A percentile compares a stretch with the other conserved stretches of the same genome.
Conservation (phyloP, 2,329 filamentous ascomycete species). For the Sarocladium brachiariae region DNA sequence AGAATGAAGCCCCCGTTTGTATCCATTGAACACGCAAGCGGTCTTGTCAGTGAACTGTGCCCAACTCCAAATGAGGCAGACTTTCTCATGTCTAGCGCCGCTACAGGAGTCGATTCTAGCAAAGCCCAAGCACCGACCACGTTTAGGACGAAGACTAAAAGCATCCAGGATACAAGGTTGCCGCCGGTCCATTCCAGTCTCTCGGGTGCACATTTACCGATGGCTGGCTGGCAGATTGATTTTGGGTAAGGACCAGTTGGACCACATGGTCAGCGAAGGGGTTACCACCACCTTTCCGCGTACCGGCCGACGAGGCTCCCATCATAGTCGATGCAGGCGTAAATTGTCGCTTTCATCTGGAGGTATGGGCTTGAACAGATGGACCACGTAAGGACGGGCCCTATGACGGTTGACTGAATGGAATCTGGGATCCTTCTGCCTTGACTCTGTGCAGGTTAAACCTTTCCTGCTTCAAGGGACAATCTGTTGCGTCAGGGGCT, state of each 20-base stretch:
- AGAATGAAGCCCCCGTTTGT: neutral
- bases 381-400: neutral
- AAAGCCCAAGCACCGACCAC: conserved; percentile 5
- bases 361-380: neutral
- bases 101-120: neutral
- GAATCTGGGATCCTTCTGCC: neutral
- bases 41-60: neutral
- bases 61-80: neutral
- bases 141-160: conserved; percentile 5
- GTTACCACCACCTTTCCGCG: too few relatives aligned
- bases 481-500: conserved; percentile 1
- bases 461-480: neutral
- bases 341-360: neutral
- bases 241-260: neutral
- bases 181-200: conserved; percentile 3
- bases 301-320: too few relatives aligned
- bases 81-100: neutral
- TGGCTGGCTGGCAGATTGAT: neutral
- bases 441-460: neutral
- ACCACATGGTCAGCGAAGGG: neutral
- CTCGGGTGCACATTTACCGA: neutral
- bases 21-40: neutral
- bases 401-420: too few relatives aligned
- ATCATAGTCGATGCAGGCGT: too few relatives aligned
- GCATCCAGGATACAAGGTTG: neutral